Evolutionary conservation across 495 filamentous ascomycete species (phyloP).

Genomic region (Aspergillus biplanus): DNA sequence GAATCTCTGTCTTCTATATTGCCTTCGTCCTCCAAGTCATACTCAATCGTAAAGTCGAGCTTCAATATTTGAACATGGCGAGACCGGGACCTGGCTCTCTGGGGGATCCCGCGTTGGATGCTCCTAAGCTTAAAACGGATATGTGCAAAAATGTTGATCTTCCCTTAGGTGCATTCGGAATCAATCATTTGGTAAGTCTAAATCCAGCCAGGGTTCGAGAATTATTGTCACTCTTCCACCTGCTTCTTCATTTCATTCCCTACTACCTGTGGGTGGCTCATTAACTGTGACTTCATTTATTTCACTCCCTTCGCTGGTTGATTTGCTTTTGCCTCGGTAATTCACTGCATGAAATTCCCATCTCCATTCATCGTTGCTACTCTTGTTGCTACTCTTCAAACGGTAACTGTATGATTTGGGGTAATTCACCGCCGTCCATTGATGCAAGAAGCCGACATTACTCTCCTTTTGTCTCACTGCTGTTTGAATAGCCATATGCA

Average conservation of each 20-base stretch:
- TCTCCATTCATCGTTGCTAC: conserved; percentile 15
- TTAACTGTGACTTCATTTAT: conserved; percentile 3
- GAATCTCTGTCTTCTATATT: too few species aligned
- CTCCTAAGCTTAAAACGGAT: conserved; percentile 25
- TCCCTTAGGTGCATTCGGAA: conserved; percentile 28
- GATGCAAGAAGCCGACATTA: conserved; percentile 27
- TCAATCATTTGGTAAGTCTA: conserved; percentile 34
- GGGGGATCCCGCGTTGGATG: conserved; percentile 31
- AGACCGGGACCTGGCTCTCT: background rate
- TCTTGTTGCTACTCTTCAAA: conserved; percentile 15
- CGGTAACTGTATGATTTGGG: conserved; percentile 16
- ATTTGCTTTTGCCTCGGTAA: background rate
- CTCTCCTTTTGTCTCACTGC: conserved; percentile 21
- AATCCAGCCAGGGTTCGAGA: conserved; percentile 6
- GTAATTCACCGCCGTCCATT: conserved; percentile 22
- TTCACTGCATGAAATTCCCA: conserved; percentile 5
- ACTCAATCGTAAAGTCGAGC: background rate
- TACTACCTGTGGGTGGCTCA: background rate
- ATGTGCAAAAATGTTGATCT: conserved; percentile 35
- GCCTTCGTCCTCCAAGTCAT: too few species aligned
- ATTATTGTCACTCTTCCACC: conserved; percentile 4
- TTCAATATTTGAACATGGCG: conserved; percentile 10
- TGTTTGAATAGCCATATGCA: conserved; percentile 7
- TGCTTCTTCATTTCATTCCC: background rate
- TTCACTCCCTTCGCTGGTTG: background rate